Conservation (phyloP, 805 yeast species). For the Saturnispora ahearnii region DNA sequence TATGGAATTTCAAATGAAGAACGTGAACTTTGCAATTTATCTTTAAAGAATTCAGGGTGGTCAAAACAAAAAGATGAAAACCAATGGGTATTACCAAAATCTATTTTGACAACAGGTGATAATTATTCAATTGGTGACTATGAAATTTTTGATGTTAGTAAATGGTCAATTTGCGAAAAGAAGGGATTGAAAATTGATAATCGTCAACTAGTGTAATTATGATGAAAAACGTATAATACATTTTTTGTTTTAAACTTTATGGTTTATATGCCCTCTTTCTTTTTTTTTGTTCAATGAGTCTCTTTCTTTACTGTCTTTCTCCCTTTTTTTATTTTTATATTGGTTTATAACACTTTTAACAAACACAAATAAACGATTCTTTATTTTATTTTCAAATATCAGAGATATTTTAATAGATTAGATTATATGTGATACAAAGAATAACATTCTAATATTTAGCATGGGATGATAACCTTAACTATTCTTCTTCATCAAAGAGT, state of each 20-base stretch:
- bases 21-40: constrained; percentile 28
- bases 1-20: constrained; percentile 35
- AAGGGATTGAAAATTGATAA: constrained; percentile 31
- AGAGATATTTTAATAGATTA: no score
- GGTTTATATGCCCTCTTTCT: neutral
- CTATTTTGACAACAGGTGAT: constrained; percentile 30
- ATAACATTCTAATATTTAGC: neutral
- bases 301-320: neutral
- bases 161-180: constrained; percentile 36
- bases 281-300: neutral
- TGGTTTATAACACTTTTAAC: neutral
- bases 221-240: neutral
- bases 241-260: neutral
- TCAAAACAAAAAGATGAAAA: constrained; percentile 16
- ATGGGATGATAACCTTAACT: neutral
- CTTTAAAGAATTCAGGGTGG: constrained; percentile 33
- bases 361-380: neutral
- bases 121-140: constrained; percentile 35
- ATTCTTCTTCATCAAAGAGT: constrained; percentile 20
- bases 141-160: constrained; percentile 34
- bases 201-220: constrained; percentile 2
- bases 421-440: no score
- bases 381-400: neutral
- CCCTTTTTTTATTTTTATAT: neutral
- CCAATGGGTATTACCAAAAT: constrained; percentile 32